Evolutionary conservation across 1,284 basidiomycete species (phyloP), one percentile per base, ranked within the genome.

Genomic region (Ustilago tritici): DNA sequence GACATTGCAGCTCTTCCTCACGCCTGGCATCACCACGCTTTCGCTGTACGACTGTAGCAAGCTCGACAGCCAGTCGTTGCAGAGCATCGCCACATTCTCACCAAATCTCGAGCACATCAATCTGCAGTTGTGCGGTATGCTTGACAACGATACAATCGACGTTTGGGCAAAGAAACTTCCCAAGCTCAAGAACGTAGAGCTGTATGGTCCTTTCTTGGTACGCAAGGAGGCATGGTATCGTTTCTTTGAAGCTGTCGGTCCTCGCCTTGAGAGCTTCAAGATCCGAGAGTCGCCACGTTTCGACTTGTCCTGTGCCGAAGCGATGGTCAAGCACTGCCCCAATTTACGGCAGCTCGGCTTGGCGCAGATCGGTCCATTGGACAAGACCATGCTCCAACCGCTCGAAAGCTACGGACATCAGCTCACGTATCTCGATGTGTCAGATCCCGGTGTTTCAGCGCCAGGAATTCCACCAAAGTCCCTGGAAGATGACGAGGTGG

Each of bases 151-250:
- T 0, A 91, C 92, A 23, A 87, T 98, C 43, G 85, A 88, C 12
- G 87, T 89, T 0, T 95, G 93, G 90, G 89, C 89, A 12, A 88
- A 86, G 7, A 89, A 90, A 2, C 89, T 98, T 31, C 90, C 90
- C 1, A 85, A 90, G 9, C 90, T 99, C 41, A 89, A 88, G 19
- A 90, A 90, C 28, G 82, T 99, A 9, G 92, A 93, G 81, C 91
- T 99, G 7, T 91, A 93, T 32, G 96, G 93, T 0, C 93, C 95
- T 0, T 98, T 95, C 87, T 91, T 97, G 31, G 92, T 97, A 32
- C 91, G 92, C 53, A 88, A 90, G 8, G 88, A 90, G 7, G 90
- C 90, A 0, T 98, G 96, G 95, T 88, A 90, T 53, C 83, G 88
- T 0, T 95, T 97, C 87, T 91, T 98, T 86, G 86, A 89, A 52